Evolutionary conservation across 2,329 filamentous ascomycete genomes (phyloP), one percentile per base, ranked within the genome.

Genomic region (Penicillium olsonii): DNA sequence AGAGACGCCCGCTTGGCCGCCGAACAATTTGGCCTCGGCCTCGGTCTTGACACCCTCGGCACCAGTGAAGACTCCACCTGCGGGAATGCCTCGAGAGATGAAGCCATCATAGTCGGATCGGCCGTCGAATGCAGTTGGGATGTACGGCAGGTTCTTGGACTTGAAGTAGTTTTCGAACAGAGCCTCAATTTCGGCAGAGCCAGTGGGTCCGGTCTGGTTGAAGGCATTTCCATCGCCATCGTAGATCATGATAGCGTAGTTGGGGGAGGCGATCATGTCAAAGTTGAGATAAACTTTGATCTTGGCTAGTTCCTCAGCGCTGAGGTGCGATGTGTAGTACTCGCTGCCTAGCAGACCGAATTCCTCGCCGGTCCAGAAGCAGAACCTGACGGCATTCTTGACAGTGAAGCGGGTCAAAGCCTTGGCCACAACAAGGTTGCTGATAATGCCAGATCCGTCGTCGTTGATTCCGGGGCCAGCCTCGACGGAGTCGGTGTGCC

Each of bases 41-140:
- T 78, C 71, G 0, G 87, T 90, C 81, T 91, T 92, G 71, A 88
- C 68, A 11, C 81, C 86, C 69, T 92, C 88, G 1, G 88, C 88
- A 33, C 88, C 88, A 2, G 88, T 90, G 46, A 87, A 87, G 53
- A 92, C 83, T 24, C 88, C 88, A 19, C 88, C 87, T 1, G 83
- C 83, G 0, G 88, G 86, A 35, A 92, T 90, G 3, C 85, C 85
- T 48, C 82, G 78, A 29, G 82, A 78, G 61, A 91, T 86, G 74
- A 92, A 92, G 1, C 83, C 85, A 42, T 85, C 87, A 61, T 92
- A 92, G 69, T 94, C 89, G 55, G 85, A 89, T 50, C 88, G 84
- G 6, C 88, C 88, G 60, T 90, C 86, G 57, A 94, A 92, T 2
- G 83, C 81, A 22, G 88, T 88, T 50, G 87, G 83, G 0, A 83